Base-by-base conservation (phyloP, 2,329 filamentous ascomycete genomes). In the Dactylellina haptotyla region DNA sequence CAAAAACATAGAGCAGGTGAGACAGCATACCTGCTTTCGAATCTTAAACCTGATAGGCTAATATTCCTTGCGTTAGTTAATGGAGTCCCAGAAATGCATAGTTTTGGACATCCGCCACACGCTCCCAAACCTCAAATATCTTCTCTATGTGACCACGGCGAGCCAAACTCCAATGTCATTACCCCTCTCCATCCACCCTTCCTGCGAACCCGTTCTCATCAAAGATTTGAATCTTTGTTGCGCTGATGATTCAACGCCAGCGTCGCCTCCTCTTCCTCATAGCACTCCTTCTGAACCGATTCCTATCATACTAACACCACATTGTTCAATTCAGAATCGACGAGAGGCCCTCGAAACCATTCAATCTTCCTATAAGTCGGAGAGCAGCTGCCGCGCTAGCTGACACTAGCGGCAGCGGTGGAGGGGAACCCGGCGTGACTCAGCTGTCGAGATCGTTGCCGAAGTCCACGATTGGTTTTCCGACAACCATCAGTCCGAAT, bases 61-160 rank as follows among this genome's bases (percentile, higher is more conserved):
- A 3, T 39, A 54, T 25, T 10, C 9, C 8, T 25, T 6, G n/a
- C 16, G 3, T 8, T 26, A 88, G 51, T 79, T 90, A 9, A 83
- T 87, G 77, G 86, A 84, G 71, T 82, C 83, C 0, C 88, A 93
- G 76, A 90, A 90, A 0, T 83, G 97, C 10, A 88, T 89, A 50
- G 89, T 96, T 0, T 86, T 97, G 75, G 95, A 99, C 78, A 92
- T 97, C 16, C 87, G 95, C 3, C 92, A 98, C 77, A 96, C 94
- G 0, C 83, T 98, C 4, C 93, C 94, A 1, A 99, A 99, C 79
- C 83, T 99, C 8, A 96, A 97, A 80, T 97, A 97, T 77, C 83
- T 98, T 14, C 83, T 98, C 1, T 97, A 96, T 77, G 89, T 98
- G 1, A 90, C 93, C 76, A 95, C 91, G 30, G 92, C 93, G 0